Evolutionary conservation across 768 basidiomycete species (phyloP).

Genomic region (Boletus tomentosulus): DNA sequence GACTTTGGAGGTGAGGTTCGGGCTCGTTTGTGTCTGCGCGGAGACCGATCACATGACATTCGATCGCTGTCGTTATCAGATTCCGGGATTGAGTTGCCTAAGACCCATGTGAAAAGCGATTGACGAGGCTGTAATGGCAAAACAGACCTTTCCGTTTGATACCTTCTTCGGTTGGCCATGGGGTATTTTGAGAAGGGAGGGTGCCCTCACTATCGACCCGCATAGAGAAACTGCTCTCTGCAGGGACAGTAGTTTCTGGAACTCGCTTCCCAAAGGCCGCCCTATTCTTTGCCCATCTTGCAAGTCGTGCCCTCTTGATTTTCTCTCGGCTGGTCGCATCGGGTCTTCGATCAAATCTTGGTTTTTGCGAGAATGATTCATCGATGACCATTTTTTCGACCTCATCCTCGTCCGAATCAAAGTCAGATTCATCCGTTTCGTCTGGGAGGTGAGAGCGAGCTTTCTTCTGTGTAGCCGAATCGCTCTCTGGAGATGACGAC

Average conservation of each 20-base stretch:
- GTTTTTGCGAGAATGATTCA: constrained; percentile 20
- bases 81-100: constrained; percentile 19
- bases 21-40: constrained; percentile 40
- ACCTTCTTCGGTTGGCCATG: constrained; percentile 24
- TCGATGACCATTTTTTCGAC: constrained; percentile 51
- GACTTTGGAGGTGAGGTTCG: constrained; percentile 46
- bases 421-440: constrained; percentile 20
- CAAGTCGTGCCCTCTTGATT: constrained; percentile 23
- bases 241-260: constrained; percentile 26
- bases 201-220: constrained; percentile 23
- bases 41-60: constrained; percentile 30
- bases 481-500: constrained; percentile 23
- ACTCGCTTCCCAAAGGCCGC: constrained; percentile 25
- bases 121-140: background rate
- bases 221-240: constrained; percentile 31
- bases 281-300: constrained; percentile 27
- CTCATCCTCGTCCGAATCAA: constrained; percentile 41
- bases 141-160: constrained; percentile 50
- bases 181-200: constrained; percentile 12
- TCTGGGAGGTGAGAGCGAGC: constrained; percentile 21
- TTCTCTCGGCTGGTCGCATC: constrained; percentile 31
- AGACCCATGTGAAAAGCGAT: constrained; percentile 1
- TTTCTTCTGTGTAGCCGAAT: constrained; percentile 21
- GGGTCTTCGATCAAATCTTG: constrained; percentile 13
- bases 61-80: constrained; percentile 28